Percentiles rank a stretch among this genome's conserved stretches.
Evolutionary conservation across 1,284 basidiomycete species (phyloP).

Genomic region (Thecaphora frezii): DNA sequence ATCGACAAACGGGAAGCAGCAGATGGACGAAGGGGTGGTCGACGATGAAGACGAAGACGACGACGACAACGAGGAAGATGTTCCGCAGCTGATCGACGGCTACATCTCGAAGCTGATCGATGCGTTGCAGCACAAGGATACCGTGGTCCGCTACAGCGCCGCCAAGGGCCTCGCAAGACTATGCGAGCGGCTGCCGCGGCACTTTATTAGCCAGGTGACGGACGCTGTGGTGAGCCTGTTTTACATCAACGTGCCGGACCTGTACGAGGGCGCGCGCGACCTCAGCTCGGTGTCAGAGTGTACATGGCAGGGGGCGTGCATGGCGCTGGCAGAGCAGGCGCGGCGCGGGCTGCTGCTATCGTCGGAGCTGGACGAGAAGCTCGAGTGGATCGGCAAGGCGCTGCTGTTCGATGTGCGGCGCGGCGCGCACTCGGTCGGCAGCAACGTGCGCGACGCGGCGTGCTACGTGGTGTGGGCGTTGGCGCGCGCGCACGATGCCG

Average conservation of each 20-base stretch:
- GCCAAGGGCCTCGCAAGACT: slow-evolving; percentile 90
- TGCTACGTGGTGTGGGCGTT: slow-evolving; percentile 94
- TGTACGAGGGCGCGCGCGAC: slow-evolving; percentile 68
- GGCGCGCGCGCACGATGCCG: slow-evolving; percentile 67
- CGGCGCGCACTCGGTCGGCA: slow-evolving; percentile 87
- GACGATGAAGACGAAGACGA: not conserved
- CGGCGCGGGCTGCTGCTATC: slow-evolving; percentile 68
- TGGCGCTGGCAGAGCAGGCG: slow-evolving; percentile 89
- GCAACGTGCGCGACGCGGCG: slow-evolving; percentile 90
- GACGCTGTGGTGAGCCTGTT: slow-evolving; percentile 75
- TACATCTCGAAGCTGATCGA: slow-evolving; percentile 75
- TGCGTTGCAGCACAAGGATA: slow-evolving; percentile 88
- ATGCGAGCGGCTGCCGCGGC: slow-evolving; percentile 74
- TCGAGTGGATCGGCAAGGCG: slow-evolving; percentile 62
- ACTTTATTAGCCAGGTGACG: slow-evolving; percentile 77
- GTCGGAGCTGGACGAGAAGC: slow-evolving; percentile 24
- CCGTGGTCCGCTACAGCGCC: slow-evolving; percentile 88
- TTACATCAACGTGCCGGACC: slow-evolving; percentile 66
- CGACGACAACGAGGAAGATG: slow-evolving; percentile 65
- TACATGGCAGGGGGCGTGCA: slow-evolving; percentile 92
- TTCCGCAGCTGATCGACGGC: slow-evolving; percentile 77
- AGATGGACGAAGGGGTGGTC: no score
- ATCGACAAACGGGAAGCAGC: no score
- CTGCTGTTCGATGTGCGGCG: slow-evolving; percentile 88
- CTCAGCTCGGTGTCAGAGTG: slow-evolving; percentile 68